These are phyloP conservation scores for Imleria badia DNA, from an alignment of 768 basidiomycete genomes.

Conservation along the genomic window DNA sequence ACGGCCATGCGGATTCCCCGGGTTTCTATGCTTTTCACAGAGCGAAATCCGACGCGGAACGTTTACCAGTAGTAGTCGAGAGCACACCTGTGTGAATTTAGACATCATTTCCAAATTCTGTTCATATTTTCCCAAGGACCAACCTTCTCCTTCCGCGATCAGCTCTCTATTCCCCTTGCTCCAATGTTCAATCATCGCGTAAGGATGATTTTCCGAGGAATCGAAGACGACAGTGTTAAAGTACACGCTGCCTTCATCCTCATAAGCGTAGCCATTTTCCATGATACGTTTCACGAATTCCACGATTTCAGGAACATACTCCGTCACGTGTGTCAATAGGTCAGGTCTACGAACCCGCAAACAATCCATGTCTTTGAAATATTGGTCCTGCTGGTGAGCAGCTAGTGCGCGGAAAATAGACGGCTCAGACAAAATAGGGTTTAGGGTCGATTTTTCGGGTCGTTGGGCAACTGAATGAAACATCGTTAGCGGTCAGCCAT, in stretches of 20 bases:
- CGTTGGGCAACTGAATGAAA: no score
- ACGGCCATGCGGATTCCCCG: conserved; percentile 95
- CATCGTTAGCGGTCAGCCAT: no score
- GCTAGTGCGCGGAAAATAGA: conserved; percentile 80
- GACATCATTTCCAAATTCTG: background rate
- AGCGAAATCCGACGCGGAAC: conserved; percentile 91
- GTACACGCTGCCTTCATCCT: conserved; percentile 78
- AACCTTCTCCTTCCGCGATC: conserved; percentile 91
- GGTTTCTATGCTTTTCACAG: conserved; percentile 97
- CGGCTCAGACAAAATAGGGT: conserved; percentile 88
- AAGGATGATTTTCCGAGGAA: conserved; percentile 70
- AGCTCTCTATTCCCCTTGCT: conserved; percentile 91
- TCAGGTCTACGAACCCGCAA: conserved; percentile 86
- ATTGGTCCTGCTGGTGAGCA: conserved; percentile 84
- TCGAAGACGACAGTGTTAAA: conserved; percentile 88
- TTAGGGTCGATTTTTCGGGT: no score
- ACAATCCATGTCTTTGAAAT: conserved; percentile 89
- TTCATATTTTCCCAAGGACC: conserved; percentile 5
- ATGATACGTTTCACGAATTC: conserved; percentile 84
- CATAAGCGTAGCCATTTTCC: conserved; percentile 77
- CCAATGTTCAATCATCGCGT: conserved; percentile 95
- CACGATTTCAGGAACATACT: conserved; percentile 95
- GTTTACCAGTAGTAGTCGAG: conserved; percentile 57
- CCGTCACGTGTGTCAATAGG: conserved; percentile 91
- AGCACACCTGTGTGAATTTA: conserved; percentile 47